Percentiles rank a stretch among this genome's conserved stretches.
phyloP scores from a whole-genome alignment of 805 yeast genomes.

The Allodekkera sacchari region DNA sequence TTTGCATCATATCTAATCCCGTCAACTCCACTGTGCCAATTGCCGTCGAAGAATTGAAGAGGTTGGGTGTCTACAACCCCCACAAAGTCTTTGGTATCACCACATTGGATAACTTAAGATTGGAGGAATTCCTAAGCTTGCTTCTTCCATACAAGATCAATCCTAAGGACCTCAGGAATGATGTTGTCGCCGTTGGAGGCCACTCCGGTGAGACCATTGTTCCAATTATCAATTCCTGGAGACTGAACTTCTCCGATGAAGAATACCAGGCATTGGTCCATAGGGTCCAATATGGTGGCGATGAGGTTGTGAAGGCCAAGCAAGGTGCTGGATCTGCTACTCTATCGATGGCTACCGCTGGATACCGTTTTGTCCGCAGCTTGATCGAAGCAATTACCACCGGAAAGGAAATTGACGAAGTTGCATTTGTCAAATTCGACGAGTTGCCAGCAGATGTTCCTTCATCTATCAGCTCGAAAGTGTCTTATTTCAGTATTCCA shows the following conservation, averaged over 20 bases:
- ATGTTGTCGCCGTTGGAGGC: slow-evolving; percentile 46
- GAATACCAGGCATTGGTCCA: slow-evolving; percentile 50
- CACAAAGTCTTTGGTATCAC: slow-evolving; percentile 49
- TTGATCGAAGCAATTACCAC: slow-evolving; percentile 16
- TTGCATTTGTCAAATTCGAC: slow-evolving; percentile 46
- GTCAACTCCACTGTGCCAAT: slow-evolving; percentile 56
- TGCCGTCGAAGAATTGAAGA: slow-evolving; percentile 49
- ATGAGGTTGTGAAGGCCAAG: slow-evolving; percentile 92
- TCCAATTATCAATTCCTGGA: slow-evolving; percentile 34
- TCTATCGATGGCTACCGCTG: slow-evolving; percentile 92
- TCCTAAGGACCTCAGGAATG: slow-evolving; percentile 27
- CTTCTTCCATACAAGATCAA: slow-evolving; percentile 9
- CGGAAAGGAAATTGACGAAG: slow-evolving; percentile 28
- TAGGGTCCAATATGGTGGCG: slow-evolving; percentile 86
- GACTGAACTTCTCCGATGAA: slow-evolving; percentile 27
- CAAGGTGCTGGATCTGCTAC: slow-evolving; percentile 95
- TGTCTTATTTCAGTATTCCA: slow-evolving; percentile 42
- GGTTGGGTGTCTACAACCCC: slow-evolving; percentile 43
- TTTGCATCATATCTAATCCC: slow-evolving; percentile 51
- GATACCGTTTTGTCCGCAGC: slow-evolving; percentile 65
- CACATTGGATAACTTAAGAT: slow-evolving; percentile 50
- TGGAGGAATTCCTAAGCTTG: slow-evolving; percentile 41
- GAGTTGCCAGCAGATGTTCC: slow-evolving; percentile 40
- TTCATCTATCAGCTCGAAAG: slow-evolving; percentile 14
- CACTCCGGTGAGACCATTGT: slow-evolving; percentile 52